Evolutionary conservation across 768 basidiomycete genomes (phyloP).

Genomic region (Tylopilus vinaceipallidus): DNA sequence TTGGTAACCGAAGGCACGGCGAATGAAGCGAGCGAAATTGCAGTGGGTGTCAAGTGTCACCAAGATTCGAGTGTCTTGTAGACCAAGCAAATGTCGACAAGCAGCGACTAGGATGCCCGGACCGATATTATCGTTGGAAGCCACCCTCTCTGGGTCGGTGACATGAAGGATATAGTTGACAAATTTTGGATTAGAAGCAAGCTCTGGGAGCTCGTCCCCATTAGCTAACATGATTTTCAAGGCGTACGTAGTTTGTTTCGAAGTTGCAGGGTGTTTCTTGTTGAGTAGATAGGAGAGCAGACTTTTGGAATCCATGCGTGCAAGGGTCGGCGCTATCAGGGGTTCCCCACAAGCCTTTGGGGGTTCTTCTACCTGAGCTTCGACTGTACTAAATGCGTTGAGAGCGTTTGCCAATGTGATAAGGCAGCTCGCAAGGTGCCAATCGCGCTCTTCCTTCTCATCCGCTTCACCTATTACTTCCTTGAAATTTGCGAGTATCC

Average conservation of each 20-base stretch:
- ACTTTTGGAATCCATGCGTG: neutral
- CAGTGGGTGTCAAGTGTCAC: too few species aligned
- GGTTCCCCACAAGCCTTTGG: neutral
- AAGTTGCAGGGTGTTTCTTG: neutral
- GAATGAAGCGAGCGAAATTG: too few species aligned
- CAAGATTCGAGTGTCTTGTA: too few species aligned
- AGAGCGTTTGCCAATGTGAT: neutral
- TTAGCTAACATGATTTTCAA: neutral
- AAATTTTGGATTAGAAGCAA: neutral
- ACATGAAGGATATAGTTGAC: conserved; percentile 1
- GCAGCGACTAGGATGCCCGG: neutral
- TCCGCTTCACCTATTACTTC: neutral
- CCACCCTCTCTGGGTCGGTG: neutral
- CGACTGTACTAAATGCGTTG: neutral
- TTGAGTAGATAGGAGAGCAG: conserved; percentile 2
- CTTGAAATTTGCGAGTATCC: neutral
- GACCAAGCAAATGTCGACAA: neutral
- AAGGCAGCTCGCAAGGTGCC: neutral
- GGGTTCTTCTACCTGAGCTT: neutral
- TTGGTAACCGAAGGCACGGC: too few species aligned
- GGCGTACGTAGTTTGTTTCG: neutral
- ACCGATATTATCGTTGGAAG: neutral
- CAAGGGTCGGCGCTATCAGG: too few species aligned
- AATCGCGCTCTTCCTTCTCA: neutral
- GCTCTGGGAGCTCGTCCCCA: neutral